Evolutionary conservation across 495 filamentous ascomycete genomes (phyloP), one percentile per base, ranked within the genome.

Genomic region (Penicillium lividum): DNA sequence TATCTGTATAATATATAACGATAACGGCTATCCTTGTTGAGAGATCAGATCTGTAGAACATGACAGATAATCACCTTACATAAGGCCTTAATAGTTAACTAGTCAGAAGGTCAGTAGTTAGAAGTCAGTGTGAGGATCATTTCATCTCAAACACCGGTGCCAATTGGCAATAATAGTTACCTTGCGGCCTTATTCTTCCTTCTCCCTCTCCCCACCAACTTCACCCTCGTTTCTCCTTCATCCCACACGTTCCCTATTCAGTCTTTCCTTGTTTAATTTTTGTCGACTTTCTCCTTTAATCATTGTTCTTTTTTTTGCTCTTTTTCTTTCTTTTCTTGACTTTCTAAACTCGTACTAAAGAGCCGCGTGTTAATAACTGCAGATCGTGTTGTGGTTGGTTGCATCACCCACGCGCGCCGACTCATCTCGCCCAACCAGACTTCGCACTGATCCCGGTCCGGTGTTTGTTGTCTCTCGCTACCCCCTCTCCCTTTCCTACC

Each of bases 371-470:
- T 57, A 60, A 36, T 44, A 40, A 45, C 43, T 61, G 60, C 60
- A 62, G 53, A 57, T 61, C 58, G 62, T 60, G 59, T 68, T 63
- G 55, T 65, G 62, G 50, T 69, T 63, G 62, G 60, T 51, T 60
- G 57, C 44, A 64, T 47, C 58, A 54, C 49, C 57, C 54, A 60
- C 57, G 42, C 64, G 65, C 67, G 55, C 38, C 47, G 56, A 53
- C 51, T 46, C 40, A 62, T 60, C 55, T 59, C 40, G 49, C 51
- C 48, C 53, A 54, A 31, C 57, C 38, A 57, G 53, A 61, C 47
- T 52, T n/a, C 51, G 48, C 56, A 54, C 58, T 63, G 60, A 66
- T 68, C 57, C 57, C 27, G 57, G 40, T 29, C 33, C 56, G 59
- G 59, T 62, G 66, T 66, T 66, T 63, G 50, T 67, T 62, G 44